phyloP scores from a whole-genome alignment of 495 filamentous ascomycete species.

The Xylaria grammica region DNA sequence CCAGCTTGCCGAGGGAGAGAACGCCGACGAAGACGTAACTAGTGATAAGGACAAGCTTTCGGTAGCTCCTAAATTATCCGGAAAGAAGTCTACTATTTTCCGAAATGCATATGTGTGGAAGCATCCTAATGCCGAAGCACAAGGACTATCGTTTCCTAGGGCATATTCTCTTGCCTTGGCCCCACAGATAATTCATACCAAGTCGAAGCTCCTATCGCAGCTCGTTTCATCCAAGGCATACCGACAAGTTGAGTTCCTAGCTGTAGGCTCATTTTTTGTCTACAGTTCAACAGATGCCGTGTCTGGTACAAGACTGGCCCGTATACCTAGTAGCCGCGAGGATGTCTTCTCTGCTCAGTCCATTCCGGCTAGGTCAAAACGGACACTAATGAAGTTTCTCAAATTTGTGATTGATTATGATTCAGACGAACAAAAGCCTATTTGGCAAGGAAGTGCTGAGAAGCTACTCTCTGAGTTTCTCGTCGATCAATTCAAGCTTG shows the following conservation, averaged over 20 bases:
- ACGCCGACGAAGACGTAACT: neutral
- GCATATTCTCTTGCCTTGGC: slow-evolving; percentile 84
- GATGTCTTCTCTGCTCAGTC: slow-evolving; percentile 78
- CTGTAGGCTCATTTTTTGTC: slow-evolving; percentile 93
- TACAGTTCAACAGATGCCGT: slow-evolving; percentile 47
- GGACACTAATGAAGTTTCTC: slow-evolving; percentile 85
- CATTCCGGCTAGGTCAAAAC: slow-evolving; percentile 77
- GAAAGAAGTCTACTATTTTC: slow-evolving; percentile 23
- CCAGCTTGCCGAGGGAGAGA: neutral
- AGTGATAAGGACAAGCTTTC: neutral
- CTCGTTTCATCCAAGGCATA: slow-evolving; percentile 89
- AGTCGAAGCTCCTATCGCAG: slow-evolving; percentile 72
- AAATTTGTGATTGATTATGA: slow-evolving; percentile 73
- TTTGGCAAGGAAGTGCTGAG: slow-evolving; percentile 53
- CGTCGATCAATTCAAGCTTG: slow-evolving; percentile 72
- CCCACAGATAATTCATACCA: slow-evolving; percentile 85
- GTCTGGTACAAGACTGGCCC: slow-evolving; percentile 48
- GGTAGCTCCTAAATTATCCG: neutral
- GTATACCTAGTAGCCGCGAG: slow-evolving; percentile 83
- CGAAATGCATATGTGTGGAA: slow-evolving; percentile 34
- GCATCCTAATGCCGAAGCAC: slow-evolving; percentile 30
- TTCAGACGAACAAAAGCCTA: slow-evolving; percentile 54
- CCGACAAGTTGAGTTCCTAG: slow-evolving; percentile 88
- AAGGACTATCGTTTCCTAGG: slow-evolving; percentile 66
- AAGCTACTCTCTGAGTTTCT: slow-evolving; percentile 69